A percentile compares a stretch with the other conserved stretches of the same genome.
Conservation (phyloP, 73 alveolate genomes). For the Durusdinium trenchii region DNA sequence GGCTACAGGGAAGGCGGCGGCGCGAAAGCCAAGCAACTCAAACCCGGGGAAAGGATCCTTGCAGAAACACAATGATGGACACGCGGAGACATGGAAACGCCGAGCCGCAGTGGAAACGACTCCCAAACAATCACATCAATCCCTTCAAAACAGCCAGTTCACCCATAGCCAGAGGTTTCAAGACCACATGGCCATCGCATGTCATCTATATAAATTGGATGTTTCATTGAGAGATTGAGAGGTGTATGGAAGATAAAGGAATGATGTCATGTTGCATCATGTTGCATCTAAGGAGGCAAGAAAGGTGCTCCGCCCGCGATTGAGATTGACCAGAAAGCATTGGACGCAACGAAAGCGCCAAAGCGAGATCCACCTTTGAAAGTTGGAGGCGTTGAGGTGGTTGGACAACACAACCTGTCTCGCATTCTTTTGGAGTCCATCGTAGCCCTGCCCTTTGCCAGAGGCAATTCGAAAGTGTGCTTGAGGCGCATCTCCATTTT, state of each 20-base stretch:
- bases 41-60: too few species aligned
- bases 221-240: too few species aligned
- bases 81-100: too few species aligned
- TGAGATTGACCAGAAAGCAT: slow-evolving; percentile 8
- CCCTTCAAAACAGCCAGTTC: too few species aligned
- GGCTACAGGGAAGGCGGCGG: slow-evolving; percentile 64
- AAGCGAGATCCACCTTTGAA: neutral
- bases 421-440: slow-evolving; percentile 68
- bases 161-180: too few species aligned
- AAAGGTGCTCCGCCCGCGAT: neutral
- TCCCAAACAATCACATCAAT: too few species aligned
- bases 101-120: too few species aligned
- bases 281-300: neutral
- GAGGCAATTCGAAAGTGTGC: slow-evolving; percentile 24
- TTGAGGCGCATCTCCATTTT: slow-evolving; percentile 30
- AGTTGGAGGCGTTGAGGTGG: slow-evolving; percentile 33
- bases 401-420: slow-evolving; percentile 28
- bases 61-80: too few species aligned
- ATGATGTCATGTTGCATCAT: too few species aligned
- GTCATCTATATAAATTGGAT: too few species aligned
- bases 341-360: neutral
- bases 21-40: neutral
- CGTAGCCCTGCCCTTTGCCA: slow-evolving; percentile 62
- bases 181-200: too few species aligned
- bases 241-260: too few species aligned